These are phyloP conservation scores for Podospora didyma DNA, from an alignment of 495 filamentous ascomycete genomes.

Conservation along the genomic window DNA sequence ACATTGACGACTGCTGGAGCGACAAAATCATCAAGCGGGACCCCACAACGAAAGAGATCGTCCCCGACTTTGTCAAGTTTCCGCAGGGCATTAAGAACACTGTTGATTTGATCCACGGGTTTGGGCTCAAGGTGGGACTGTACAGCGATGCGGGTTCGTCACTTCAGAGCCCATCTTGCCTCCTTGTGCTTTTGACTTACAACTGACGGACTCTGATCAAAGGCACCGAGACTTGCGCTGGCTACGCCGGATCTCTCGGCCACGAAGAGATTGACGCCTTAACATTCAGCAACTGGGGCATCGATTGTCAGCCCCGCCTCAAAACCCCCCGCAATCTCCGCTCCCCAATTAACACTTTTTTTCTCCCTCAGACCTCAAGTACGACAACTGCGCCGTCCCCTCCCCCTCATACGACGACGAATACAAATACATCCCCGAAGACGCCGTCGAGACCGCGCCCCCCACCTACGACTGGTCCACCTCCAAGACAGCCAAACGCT, in stretches of 20 bases:
- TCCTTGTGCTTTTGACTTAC: not conserved
- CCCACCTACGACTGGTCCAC: conserved; percentile 52
- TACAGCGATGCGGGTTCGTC: conserved; percentile 55
- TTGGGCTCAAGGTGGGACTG: conserved; percentile 63
- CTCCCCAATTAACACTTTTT: not conserved
- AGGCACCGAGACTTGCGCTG: conserved; percentile 57
- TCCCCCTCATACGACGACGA: conserved; percentile 16
- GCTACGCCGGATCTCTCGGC: conserved; percentile 57
- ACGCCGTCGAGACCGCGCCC: conserved; percentile 30
- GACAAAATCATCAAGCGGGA: conserved; percentile 48
- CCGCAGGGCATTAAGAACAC: conserved; percentile 59
- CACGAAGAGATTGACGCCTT: conserved; percentile 60
- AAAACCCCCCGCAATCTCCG: too few species aligned
- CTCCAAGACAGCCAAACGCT: conserved; percentile 52
- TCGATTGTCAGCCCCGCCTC: conserved; percentile 60
- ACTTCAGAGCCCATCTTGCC: not conserved
- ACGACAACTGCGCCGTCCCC: conserved; percentile 59
- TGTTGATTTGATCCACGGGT: conserved; percentile 52
- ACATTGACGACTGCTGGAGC: conserved; percentile 65
- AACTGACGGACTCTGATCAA: conserved; percentile 31
- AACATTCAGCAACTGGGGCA: conserved; percentile 60
- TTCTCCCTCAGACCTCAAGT: conserved; percentile 48
- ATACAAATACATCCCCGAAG: conserved; percentile 37
- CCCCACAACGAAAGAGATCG: conserved; percentile 40
- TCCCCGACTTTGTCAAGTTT: conserved; percentile 56